phyloP scores from a whole-genome alignment of 768 basidiomycete genomes.

The Leccinum longicurvipes region DNA sequence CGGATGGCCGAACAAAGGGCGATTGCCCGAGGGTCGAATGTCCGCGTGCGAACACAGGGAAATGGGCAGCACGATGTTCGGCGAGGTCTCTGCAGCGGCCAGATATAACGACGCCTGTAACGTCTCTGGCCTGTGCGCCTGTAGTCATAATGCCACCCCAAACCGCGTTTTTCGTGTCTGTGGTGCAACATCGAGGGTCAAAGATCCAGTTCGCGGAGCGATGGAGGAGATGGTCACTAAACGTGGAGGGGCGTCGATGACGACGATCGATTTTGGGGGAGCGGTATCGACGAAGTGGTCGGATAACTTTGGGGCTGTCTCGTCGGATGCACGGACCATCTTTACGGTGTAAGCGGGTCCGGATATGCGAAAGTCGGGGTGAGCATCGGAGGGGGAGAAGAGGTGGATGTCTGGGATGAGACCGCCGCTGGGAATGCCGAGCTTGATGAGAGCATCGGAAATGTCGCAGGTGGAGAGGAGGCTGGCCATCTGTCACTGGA shows the following conservation, averaged over 20 bases:
- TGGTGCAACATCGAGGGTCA: background rate
- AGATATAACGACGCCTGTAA: constrained; percentile 75
- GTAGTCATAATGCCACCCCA: constrained; percentile 95
- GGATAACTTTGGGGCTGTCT: constrained; percentile 56
- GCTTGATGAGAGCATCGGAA: constrained; percentile 85
- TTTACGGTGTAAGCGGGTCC: constrained; percentile 86
- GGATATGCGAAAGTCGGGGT: constrained; percentile 47
- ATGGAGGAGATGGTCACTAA: constrained; percentile 24
- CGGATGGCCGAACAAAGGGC: constrained; percentile 78
- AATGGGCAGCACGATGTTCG: constrained; percentile 66
- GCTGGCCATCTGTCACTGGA: constrained; percentile 11
- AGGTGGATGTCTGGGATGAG: constrained; percentile 74
- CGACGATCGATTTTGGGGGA: constrained; percentile 58
- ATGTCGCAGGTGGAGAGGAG: constrained; percentile 82
- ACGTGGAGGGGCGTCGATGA: constrained; percentile 77
- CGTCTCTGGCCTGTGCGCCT: constrained; percentile 69
- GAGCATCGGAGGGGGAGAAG: constrained; percentile 31
- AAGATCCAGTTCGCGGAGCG: background rate
- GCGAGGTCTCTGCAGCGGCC: constrained; percentile 82
- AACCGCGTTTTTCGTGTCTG: constrained; percentile 75
- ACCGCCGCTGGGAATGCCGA: constrained; percentile 68
- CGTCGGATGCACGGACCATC: constrained; percentile 65
- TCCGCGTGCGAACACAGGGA: constrained; percentile 81
- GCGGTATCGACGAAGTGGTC: constrained; percentile 83
- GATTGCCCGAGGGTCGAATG: constrained; percentile 85